Evolutionary conservation across 345 rosid genomes (phyloP).

Genomic region (Moricandia arvensis): DNA sequence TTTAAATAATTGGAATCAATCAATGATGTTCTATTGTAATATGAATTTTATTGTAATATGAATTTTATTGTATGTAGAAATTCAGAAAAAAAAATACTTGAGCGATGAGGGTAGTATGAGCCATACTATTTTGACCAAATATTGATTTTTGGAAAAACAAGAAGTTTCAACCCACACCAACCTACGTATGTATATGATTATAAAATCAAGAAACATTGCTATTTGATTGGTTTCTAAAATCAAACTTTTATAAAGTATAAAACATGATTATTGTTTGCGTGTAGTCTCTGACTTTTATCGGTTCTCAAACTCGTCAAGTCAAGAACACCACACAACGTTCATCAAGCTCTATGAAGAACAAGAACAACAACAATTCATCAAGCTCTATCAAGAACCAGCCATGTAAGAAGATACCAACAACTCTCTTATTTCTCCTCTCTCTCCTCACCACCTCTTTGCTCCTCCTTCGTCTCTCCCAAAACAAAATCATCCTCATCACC

Average conservation of each 20-base stretch:
- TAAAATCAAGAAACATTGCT: neutral
- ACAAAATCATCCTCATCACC: conserved; percentile 26
- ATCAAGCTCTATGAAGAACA: conserved; percentile 5
- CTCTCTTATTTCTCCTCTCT: conserved; percentile 24
- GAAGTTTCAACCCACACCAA: neutral
- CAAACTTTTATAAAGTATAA: neutral
- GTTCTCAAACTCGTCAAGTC: conserved; percentile 17
- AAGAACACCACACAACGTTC: conserved; percentile 12
- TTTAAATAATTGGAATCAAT: too few relatives aligned
- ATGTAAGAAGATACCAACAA: conserved; percentile 15
- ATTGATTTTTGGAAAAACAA: neutral
- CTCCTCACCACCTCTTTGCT: conserved; percentile 24
- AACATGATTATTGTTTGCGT: neutral
- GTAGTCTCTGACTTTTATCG: neutral
- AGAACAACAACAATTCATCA: neutral
- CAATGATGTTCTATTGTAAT: too few relatives aligned
- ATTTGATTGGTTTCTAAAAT: neutral
- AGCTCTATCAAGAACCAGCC: neutral
- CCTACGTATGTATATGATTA: neutral
- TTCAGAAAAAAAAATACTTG: neutral
- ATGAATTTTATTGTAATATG: neutral
- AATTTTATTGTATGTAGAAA: neutral
- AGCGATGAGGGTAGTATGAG: neutral
- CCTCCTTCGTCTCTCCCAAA: conserved; percentile 21
- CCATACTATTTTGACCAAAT: neutral